phyloP scores from a whole-genome alignment of 179 eudicot species.

The Beta lomatogona region DNA sequence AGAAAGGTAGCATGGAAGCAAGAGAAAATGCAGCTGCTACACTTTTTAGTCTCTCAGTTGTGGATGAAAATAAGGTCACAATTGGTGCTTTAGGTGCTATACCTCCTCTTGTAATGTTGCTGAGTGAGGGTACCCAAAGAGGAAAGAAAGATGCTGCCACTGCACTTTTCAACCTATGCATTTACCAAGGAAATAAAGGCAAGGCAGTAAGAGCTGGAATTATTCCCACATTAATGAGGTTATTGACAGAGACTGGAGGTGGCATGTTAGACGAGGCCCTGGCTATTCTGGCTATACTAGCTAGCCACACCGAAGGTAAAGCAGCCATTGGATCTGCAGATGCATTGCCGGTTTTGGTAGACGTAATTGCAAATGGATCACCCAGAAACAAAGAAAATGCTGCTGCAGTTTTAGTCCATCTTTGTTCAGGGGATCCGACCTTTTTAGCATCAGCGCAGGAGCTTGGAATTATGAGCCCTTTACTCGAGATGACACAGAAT shows the following conservation, averaged over 20 bases:
- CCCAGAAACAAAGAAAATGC: constrained; percentile 96
- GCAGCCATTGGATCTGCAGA: constrained; percentile 74
- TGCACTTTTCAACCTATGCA: constrained; percentile 87
- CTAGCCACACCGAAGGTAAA: constrained; percentile 91
- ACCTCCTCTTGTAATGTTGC: constrained; percentile 80
- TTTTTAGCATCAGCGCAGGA: constrained; percentile 64
- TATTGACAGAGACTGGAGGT: constrained; percentile 76
- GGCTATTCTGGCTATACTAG: constrained; percentile 80
- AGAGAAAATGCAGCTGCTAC: constrained; percentile 97
- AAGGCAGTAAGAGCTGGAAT: constrained; percentile 92
- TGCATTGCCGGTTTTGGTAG: constrained; percentile 78
- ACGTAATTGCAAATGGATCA: constrained; percentile 73
- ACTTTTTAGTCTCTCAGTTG: constrained; percentile 85
- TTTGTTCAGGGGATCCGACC: constrained; percentile 69
- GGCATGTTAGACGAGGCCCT: constrained; percentile 90
- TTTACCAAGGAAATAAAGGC: constrained; percentile 96
- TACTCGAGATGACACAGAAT: constrained; percentile 60
- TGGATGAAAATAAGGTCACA: constrained; percentile 86
- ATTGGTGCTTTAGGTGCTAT: constrained; percentile 84
- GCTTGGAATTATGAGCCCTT: constrained; percentile 57
- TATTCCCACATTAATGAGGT: constrained; percentile 68
- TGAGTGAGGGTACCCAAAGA: constrained; percentile 83
- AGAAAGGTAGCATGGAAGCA: constrained; percentile 92
- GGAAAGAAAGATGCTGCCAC: constrained; percentile 99
- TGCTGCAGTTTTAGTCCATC: constrained; percentile 87